Evolutionary conservation across 164 flowering plant genomes (phyloP).

Genomic region (Sextonia rubra): DNA sequence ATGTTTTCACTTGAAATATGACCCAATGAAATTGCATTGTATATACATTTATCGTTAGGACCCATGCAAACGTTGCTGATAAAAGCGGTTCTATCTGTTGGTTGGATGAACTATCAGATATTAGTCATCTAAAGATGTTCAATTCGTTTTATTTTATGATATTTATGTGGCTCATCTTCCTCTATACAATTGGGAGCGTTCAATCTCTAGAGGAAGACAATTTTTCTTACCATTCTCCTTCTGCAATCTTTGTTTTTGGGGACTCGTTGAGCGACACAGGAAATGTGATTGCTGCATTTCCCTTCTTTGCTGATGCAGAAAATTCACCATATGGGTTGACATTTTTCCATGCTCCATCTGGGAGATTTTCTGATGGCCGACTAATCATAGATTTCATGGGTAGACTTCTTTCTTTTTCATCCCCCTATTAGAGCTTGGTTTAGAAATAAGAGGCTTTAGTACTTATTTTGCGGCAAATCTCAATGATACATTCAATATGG

Average conservation of each 20-base stretch:
- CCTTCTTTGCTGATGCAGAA: conserved; percentile 24
- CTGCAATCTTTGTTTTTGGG: conserved; percentile 46
- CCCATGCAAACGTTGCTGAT: background rate
- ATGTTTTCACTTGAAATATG: background rate
- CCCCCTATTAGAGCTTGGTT: background rate
- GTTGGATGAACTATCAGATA: background rate
- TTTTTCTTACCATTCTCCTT: background rate
- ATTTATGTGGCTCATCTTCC: background rate
- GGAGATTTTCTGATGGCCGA: conserved; percentile 50
- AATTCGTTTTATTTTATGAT: background rate
- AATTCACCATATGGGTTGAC: conserved; percentile 40
- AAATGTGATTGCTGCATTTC: conserved; percentile 40
- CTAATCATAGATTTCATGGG: conserved; percentile 22
- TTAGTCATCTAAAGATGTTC: background rate
- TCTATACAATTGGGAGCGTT: background rate
- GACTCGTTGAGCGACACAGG: conserved; percentile 65
- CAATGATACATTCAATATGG: too few species aligned
- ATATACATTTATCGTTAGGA: background rate
- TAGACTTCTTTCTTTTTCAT: background rate
- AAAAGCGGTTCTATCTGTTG: background rate
- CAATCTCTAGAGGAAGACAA: background rate
- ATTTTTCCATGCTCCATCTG: conserved; percentile 41
- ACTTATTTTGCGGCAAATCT: too few species aligned
- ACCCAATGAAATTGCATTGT: background rate
- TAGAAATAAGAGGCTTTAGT: too few species aligned